phyloP scores from a whole-genome alignment of 805 yeast genomes.

The Wickerhamomyces hampshirensis region DNA sequence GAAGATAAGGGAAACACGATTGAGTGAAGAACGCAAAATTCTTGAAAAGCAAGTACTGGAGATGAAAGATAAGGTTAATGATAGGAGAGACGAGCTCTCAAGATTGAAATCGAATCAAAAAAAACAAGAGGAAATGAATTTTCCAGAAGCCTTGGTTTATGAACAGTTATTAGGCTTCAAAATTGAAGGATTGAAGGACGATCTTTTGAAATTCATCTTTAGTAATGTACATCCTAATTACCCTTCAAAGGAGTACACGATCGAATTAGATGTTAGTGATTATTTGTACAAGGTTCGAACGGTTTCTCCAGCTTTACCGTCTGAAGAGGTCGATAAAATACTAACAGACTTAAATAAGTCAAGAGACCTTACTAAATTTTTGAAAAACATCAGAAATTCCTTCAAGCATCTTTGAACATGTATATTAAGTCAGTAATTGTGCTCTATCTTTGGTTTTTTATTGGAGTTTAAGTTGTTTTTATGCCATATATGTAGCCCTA shows the following conservation, averaged over 20 bases:
- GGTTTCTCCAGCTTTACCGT: slow-evolving; percentile 34
- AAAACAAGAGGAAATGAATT: slow-evolving; percentile 41
- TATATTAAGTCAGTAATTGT: too few relatives aligned
- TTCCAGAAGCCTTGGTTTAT: slow-evolving; percentile 47
- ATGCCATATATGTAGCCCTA: too few relatives aligned
- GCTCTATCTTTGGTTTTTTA: too few relatives aligned
- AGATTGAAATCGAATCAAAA: slow-evolving; percentile 32
- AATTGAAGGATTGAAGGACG: slow-evolving; percentile 46
- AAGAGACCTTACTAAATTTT: slow-evolving; percentile 19
- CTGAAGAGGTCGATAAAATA: slow-evolving; percentile 15
- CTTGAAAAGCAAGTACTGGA: slow-evolving; percentile 30
- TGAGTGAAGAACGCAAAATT: slow-evolving; percentile 26
- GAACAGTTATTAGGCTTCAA: slow-evolving; percentile 52
- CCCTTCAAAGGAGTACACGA: slow-evolving; percentile 35
- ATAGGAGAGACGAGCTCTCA: slow-evolving; percentile 29
- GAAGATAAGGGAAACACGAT: slow-evolving; percentile 29
- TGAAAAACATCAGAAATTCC: slow-evolving; percentile 17
- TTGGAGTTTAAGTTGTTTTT: too few relatives aligned
- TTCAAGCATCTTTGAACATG: slow-evolving; percentile 14
- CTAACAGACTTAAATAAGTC: slow-evolving; percentile 14
- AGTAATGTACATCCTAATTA: slow-evolving; percentile 41
- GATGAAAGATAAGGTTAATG: slow-evolving; percentile 27
- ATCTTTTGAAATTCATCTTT: slow-evolving; percentile 44
- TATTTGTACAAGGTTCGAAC: slow-evolving; percentile 34
- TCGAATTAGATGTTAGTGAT: slow-evolving; percentile 42